A percentile compares a stretch with the other conserved stretches of the same genome.
Evolutionary conservation across 441 rosid species (phyloP).

Genomic region (Theobroma grandiflorum): DNA sequence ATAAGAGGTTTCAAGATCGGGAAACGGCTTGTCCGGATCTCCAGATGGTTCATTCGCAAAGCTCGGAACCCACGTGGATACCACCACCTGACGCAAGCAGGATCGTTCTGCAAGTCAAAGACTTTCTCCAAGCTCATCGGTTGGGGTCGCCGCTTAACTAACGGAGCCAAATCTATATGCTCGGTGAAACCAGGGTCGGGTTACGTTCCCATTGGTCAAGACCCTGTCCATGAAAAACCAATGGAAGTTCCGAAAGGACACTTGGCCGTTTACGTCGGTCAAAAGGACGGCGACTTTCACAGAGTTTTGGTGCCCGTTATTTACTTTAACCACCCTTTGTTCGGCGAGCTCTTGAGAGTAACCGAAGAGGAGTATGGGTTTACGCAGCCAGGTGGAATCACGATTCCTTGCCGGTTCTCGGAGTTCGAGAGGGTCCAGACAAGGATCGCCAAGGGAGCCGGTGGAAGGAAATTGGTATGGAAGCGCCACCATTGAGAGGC

Average conservation of each 20-base stretch:
- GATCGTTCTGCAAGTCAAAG: conserved; percentile 31
- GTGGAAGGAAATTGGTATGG: conserved; percentile 51
- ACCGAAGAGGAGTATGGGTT: conserved; percentile 83
- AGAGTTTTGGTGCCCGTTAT: conserved; percentile 83
- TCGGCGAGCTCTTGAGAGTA: conserved; percentile 69
- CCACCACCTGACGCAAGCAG: conserved; percentile 34
- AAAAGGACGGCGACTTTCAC: conserved; percentile 67
- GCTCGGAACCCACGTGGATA: conserved; percentile 38
- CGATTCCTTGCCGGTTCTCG: conserved; percentile 79
- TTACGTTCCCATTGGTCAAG: conserved; percentile 44
- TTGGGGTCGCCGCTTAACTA: conserved; percentile 66
- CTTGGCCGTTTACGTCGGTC: conserved; percentile 81
- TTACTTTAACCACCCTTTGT: conserved; percentile 89
- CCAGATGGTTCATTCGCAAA: conserved; percentile 51
- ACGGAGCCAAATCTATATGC: conserved; percentile 50
- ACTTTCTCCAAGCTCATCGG: conserved; percentile 55
- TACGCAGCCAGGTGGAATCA: conserved; percentile 79
- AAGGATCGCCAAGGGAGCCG: conserved; percentile 59
- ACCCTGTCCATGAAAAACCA: conserved; percentile 32
- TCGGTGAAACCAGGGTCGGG: conserved; percentile 45
- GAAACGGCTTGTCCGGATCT: conserved; percentile 53
- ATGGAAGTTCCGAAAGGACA: conserved; percentile 71
- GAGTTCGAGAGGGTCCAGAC: conserved; percentile 81
- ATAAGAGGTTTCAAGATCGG: conserved; percentile 67
- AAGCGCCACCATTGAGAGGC: conserved; percentile 38